These are phyloP conservation scores for Colletotrichum sojae DNA, from an alignment of 2,329 filamentous ascomycete species.

Conservation along the genomic window DNA sequence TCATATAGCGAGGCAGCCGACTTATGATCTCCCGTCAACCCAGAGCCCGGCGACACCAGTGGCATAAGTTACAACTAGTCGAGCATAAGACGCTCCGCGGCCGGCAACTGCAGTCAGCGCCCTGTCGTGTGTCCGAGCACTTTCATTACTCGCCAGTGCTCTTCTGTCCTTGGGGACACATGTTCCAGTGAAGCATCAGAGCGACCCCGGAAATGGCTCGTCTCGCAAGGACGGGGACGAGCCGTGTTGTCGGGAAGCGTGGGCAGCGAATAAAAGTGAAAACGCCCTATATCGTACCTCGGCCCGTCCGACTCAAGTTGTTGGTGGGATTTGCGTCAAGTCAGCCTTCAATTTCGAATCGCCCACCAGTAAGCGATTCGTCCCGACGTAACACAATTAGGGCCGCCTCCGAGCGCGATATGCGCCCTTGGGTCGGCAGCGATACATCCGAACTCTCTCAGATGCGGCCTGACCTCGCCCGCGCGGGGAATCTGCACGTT, in stretches of 20 bases:
- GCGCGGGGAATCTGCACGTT: background rate
- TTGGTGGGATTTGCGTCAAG: conserved; percentile 9
- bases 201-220: conserved; percentile 12
- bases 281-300: background rate
- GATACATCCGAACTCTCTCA: background rate
- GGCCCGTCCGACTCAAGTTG: conserved; percentile 1
- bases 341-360: conserved; percentile 6
- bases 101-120: conserved; percentile 2
- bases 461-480: background rate
- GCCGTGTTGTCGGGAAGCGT: conserved; percentile 18
- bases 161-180: background rate
- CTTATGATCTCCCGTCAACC: conserved; percentile 40
- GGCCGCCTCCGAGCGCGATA: background rate
- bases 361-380: background rate
- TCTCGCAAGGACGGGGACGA: conserved; percentile 26
- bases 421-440: conserved; percentile 3
- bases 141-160: conserved; percentile 14
- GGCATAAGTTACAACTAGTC: conserved; percentile 1
- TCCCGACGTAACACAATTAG: background rate
- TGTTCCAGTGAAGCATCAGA: conserved; percentile 4
- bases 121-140: background rate
- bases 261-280: background rate
- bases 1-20: conserved; percentile 38
- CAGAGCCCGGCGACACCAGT: conserved; percentile 15
- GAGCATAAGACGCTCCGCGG: conserved; percentile 5